phyloP scores from a whole-genome alignment of 805 yeast species.

The Hemisphaericaspora nanyangensis region DNA sequence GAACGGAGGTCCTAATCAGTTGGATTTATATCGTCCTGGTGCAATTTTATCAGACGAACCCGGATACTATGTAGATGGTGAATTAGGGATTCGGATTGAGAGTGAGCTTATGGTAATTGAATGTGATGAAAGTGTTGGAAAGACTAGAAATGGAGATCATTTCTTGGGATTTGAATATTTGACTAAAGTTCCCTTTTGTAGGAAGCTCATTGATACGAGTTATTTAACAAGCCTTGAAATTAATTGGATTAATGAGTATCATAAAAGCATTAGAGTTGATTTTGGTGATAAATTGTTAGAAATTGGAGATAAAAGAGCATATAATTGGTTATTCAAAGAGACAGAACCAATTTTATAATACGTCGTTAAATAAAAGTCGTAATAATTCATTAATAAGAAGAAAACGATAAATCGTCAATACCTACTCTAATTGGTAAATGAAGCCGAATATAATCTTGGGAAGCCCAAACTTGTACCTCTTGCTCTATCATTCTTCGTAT shows the following conservation, averaged over 20 bases:
- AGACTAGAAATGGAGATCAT: conserved; percentile 25
- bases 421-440: conserved; percentile 5
- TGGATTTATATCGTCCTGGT: conserved; percentile 47
- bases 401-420: not conserved
- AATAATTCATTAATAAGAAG: not conserved
- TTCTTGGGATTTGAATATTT: conserved; percentile 38
- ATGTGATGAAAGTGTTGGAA: conserved; percentile 33
- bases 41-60: conserved; percentile 89
- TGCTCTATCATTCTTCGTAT: conserved; percentile 12
- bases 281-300: conserved; percentile 44
- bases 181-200: conserved; percentile 40
- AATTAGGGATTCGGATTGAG: conserved; percentile 86
- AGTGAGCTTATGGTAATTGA: conserved; percentile 66
- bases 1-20: conserved; percentile 47
- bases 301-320: conserved; percentile 53
- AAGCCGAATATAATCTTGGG: conserved; percentile 23
- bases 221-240: conserved; percentile 27
- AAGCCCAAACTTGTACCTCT: conserved; percentile 19
- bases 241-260: conserved; percentile 39
- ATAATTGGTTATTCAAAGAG: conserved; percentile 70
- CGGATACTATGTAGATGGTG: conserved; percentile 88
- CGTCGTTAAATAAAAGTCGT: not conserved
- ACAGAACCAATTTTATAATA: conserved; percentile 34
- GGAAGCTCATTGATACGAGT: conserved; percentile 30
- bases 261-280: conserved; percentile 28